Conservation (phyloP, 108 stramenopile genomes). For the Skeletonema costatum region DNA sequence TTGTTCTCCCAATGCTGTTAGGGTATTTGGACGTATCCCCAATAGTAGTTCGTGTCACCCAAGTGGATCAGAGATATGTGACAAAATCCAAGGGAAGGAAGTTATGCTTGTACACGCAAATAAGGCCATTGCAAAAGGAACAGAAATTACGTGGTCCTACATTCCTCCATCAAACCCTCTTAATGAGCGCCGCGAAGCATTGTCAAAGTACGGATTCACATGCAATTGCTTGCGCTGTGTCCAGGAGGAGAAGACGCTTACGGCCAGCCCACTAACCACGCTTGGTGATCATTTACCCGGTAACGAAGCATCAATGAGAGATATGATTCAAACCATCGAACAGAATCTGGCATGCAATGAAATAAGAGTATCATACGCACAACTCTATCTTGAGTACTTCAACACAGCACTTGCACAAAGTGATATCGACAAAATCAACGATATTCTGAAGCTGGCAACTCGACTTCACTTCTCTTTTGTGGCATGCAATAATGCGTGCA, state of each 20-base stretch:
- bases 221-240: slow-evolving; percentile 68
- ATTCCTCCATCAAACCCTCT: slow-evolving; percentile 62
- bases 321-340: slow-evolving; percentile 26
- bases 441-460: slow-evolving; percentile 47
- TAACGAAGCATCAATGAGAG: background rate
- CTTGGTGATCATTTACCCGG: background rate
- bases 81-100: slow-evolving; percentile 28
- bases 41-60: background rate
- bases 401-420: slow-evolving; percentile 38
- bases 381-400: slow-evolving; percentile 67
- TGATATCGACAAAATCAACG: slow-evolving; percentile 11
- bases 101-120: slow-evolving; percentile 76
- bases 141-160: slow-evolving; percentile 82
- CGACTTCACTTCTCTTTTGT: slow-evolving; percentile 72
- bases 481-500: slow-evolving; percentile 71
- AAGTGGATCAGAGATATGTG: background rate
- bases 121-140: slow-evolving; percentile 47
- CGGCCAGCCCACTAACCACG: background rate
- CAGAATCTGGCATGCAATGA: slow-evolving; percentile 39
- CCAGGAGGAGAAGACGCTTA: slow-evolving; percentile 34
- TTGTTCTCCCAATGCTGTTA: slow-evolving; percentile 71
- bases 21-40: slow-evolving; percentile 56
- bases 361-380: slow-evolving; percentile 52
- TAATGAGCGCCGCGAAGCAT: slow-evolving; percentile 36
- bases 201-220: slow-evolving; percentile 62